phyloP scores from a whole-genome alignment of 805 yeast genomes.

The Starmerella floricola region DNA sequence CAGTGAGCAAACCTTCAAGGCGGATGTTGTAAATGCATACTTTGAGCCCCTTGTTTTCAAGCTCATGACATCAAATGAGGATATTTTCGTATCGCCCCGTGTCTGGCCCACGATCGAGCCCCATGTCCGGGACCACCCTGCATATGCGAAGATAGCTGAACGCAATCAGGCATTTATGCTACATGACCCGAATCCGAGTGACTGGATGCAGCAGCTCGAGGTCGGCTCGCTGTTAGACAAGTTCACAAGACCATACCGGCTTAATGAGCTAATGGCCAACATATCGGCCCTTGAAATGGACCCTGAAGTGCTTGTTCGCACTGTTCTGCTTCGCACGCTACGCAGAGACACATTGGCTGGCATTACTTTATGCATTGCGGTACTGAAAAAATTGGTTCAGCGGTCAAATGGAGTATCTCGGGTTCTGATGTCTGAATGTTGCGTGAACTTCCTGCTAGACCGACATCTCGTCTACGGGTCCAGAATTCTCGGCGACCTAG shows the following conservation, averaged over 20 bases:
- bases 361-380: slow-evolving; percentile 13
- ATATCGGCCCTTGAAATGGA: slow-evolving; percentile 8
- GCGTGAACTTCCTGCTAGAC: slow-evolving; percentile 19
- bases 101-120: slow-evolving; percentile 17
- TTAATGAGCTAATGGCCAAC: slow-evolving; percentile 14
- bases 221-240: slow-evolving; percentile 25
- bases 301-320: slow-evolving; percentile 4
- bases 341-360: slow-evolving; percentile 10
- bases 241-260: slow-evolving; percentile 21
- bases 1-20: too few relatives aligned
- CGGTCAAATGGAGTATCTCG: slow-evolving; percentile 1
- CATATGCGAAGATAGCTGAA: slow-evolving; percentile 8
- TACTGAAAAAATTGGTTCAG: slow-evolving; percentile 16
- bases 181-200: slow-evolving; percentile 6
- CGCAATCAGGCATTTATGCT: slow-evolving; percentile 20
- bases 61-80: slow-evolving; percentile 13
- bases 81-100: slow-evolving; percentile 17
- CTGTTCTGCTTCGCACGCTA: slow-evolving; percentile 16
- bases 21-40: background rate
- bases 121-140: slow-evolving; percentile 8
- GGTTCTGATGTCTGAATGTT: slow-evolving; percentile 15
- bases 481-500: slow-evolving; percentile 28
- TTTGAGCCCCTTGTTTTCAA: slow-evolving; percentile 11
- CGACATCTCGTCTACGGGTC: slow-evolving; percentile 11
- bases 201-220: slow-evolving; percentile 13